A percentile compares a stretch with the other conserved stretches of the same genome.
These are phyloP conservation scores for Neonothopanus nambi DNA, from an alignment of 1,284 basidiomycete genomes.

Conservation along the genomic window DNA sequence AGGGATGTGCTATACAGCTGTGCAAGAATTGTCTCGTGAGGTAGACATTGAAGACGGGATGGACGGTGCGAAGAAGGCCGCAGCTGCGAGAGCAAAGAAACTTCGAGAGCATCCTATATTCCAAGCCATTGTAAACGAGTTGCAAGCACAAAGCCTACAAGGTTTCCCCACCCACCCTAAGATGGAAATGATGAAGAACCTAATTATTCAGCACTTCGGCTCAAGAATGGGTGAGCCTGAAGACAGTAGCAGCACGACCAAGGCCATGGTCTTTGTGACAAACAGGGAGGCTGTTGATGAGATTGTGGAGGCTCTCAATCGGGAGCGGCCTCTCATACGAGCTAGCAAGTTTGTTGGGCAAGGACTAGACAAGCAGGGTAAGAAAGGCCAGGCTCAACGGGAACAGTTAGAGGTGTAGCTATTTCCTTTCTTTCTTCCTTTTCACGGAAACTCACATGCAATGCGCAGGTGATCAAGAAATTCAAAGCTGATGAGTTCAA, in stretches of 20 bases:
- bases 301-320: constrained; percentile 78
- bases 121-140: constrained; percentile 60
- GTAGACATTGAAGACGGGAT: constrained; percentile 34
- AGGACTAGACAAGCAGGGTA: constrained; percentile 81
- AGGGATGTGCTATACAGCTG: constrained; percentile 70
- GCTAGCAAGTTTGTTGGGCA: constrained; percentile 92
- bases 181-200: constrained; percentile 79
- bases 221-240: constrained; percentile 48
- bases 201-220: constrained; percentile 83
- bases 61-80: constrained; percentile 30
- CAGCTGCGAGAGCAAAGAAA: constrained; percentile 30
- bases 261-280: constrained; percentile 96
- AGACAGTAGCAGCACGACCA: constrained; percentile 50
- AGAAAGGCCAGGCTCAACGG: constrained; percentile 88
- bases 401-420: constrained; percentile 81
- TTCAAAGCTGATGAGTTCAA: constrained; percentile 92
- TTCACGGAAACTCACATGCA: constrained; percentile 14
- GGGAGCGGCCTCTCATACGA: constrained; percentile 72
- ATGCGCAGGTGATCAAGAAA: constrained; percentile 72
- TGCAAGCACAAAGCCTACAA: constrained; percentile 53
- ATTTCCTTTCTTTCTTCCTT: not conserved
- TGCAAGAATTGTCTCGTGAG: constrained; percentile 47
- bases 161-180: constrained; percentile 85
- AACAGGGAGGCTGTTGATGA: constrained; percentile 91
- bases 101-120: constrained; percentile 60